Conservation (phyloP, 768 basidiomycete species). For the Russula brevipes region DNA sequence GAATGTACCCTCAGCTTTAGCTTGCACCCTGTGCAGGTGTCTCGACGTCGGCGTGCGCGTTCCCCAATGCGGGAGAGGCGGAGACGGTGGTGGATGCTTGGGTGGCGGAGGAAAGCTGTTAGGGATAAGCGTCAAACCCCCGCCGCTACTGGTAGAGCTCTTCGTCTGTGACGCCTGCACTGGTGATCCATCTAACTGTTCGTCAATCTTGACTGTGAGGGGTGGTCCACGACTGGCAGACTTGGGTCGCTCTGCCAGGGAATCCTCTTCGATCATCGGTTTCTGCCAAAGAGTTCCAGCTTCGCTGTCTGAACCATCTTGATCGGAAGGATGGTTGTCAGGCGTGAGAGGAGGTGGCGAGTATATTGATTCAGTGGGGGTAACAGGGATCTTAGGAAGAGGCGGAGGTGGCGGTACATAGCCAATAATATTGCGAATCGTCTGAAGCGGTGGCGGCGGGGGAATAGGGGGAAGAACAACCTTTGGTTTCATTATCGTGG, state of each 20-base stretch:
- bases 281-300: conserved; percentile 45
- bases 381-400: conserved; percentile 17
- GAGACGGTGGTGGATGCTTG: conserved; percentile 28
- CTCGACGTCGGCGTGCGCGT: conserved; percentile 28
- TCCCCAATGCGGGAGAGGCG: conserved; percentile 22
- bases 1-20: conserved; percentile 50
- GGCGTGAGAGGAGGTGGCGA: conserved; percentile 20
- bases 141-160: conserved; percentile 26
- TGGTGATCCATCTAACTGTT: conserved; percentile 27
- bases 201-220: conserved; percentile 25
- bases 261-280: conserved; percentile 31
- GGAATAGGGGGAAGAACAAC: conserved; percentile 22
- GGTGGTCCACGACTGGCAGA: conserved; percentile 23
- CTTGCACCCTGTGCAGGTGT: conserved; percentile 22
- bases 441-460: conserved; percentile 20
- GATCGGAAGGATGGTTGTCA: conserved; percentile 23
- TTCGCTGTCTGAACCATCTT: conserved; percentile 50
- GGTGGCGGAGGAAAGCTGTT: conserved; percentile 28
- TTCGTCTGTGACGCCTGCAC: conserved; percentile 28
- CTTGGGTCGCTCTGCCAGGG: conserved; percentile 8
- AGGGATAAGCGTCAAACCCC: conserved; percentile 36
- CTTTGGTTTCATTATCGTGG: conserved; percentile 17
- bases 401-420: conserved; percentile 25
- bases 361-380: conserved; percentile 2
- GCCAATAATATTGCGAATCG: conserved; percentile 13